Evolutionary conservation across 2,329 filamentous ascomycete genomes (phyloP).

Genomic region (Botryotinia narcissicola): DNA sequence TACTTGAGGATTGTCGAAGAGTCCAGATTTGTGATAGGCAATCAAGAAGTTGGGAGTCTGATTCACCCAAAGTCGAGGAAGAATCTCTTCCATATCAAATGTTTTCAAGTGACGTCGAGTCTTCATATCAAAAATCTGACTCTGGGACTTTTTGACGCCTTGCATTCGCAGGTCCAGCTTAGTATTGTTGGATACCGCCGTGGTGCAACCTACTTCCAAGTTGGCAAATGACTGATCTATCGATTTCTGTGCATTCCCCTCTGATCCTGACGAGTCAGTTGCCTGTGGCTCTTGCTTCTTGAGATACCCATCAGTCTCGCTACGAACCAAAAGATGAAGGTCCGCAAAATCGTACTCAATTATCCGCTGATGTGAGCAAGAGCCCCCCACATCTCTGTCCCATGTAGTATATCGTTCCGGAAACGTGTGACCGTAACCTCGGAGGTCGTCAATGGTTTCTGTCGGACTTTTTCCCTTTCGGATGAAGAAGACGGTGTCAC

Average conservation of each 20-base stretch:
- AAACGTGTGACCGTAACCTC: conserved; percentile 65
- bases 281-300: conserved; percentile 1
- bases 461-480: conserved; percentile 59
- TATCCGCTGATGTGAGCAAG: conserved; percentile 60
- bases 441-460: conserved; percentile 53
- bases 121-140: conserved; percentile 40
- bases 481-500: conserved; percentile 59
- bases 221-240: conserved; percentile 27
- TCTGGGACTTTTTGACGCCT: conserved; percentile 40
- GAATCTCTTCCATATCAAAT: conserved; percentile 38
- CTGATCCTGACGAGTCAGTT: too few species aligned
- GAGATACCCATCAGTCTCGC: conserved; percentile 58
- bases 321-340: conserved; percentile 52
- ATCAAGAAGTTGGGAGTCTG: conserved; percentile 53
- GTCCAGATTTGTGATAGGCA: conserved; percentile 46
- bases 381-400: conserved; percentile 52
- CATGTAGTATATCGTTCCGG: conserved; percentile 65
- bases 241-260: not conserved
- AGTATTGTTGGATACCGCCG: conserved; percentile 38
- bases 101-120: conserved; percentile 42
- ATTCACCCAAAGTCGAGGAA: conserved; percentile 48
- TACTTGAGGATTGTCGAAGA: conserved; percentile 40
- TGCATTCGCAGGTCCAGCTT: conserved; percentile 37
- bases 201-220: conserved; percentile 31
- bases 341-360: conserved; percentile 57